These are phyloP conservation scores for Pleurotus tuber-regium DNA, from an alignment of 768 basidiomycete genomes.

Conservation along the genomic window DNA sequence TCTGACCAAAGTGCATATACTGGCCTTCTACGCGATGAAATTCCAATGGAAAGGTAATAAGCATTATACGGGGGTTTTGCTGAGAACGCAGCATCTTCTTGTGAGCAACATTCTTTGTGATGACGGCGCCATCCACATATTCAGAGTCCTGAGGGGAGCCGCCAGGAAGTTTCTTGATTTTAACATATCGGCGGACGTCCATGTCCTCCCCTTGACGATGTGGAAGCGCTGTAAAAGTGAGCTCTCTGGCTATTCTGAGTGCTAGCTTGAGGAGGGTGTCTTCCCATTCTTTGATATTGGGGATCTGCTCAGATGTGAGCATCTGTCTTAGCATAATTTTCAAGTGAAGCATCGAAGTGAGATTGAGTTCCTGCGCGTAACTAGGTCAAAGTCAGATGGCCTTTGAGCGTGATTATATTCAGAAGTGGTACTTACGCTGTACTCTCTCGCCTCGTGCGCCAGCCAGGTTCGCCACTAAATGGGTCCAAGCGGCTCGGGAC, in stretches of 20 bases:
- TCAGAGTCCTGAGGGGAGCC: conserved; percentile 91
- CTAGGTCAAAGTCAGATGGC: conserved; percentile 33
- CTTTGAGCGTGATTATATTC: conserved; percentile 1
- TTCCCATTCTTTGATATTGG: conserved; percentile 87
- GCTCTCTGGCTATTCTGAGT: conserved; percentile 80
- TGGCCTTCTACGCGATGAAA: conserved; percentile 92
- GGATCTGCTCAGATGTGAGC: conserved; percentile 78
- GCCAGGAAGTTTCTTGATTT: conserved; percentile 98
- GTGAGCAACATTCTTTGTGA: conserved; percentile 97
- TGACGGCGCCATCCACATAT: conserved; percentile 94
- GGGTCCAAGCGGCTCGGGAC: conserved; percentile 75
- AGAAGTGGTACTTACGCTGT: conserved; percentile 64
- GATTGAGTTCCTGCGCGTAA: conserved; percentile 80
- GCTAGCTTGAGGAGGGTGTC: conserved; percentile 77
- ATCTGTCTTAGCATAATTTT: conserved; percentile 91
- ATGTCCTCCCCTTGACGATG: conserved; percentile 88
- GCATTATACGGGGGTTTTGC: conserved; percentile 90
- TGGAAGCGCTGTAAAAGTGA: conserved; percentile 68
- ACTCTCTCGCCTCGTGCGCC: conserved; percentile 86
- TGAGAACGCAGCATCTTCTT: conserved; percentile 87
- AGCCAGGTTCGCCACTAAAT: conserved; percentile 61
- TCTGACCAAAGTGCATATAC: conserved; percentile 89
- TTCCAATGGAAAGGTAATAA: conserved; percentile 92
- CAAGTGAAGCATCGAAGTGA: conserved; percentile 85
- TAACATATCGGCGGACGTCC: conserved; percentile 93